Conservation (phyloP, 768 basidiomycete species). For the Gloeostereum incarnatum region DNA sequence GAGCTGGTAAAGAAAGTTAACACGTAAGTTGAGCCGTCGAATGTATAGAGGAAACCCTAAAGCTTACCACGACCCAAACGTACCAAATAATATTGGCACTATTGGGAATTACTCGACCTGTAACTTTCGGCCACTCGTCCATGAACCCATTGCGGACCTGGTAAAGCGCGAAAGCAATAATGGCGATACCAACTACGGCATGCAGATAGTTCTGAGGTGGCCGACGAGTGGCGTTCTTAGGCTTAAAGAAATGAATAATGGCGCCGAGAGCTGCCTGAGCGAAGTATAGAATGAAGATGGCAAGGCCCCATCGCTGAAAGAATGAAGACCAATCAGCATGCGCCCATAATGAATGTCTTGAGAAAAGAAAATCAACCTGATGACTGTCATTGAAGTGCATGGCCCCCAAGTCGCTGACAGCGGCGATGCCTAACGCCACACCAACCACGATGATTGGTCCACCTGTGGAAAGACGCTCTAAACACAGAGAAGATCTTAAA, state of each 20-base stretch:
- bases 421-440: slow-evolving; percentile 30
- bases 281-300: slow-evolving; percentile 39
- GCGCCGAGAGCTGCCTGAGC: slow-evolving; percentile 41
- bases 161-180: slow-evolving; percentile 39
- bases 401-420: slow-evolving; percentile 23
- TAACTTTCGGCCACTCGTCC: slow-evolving; percentile 37
- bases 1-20: slow-evolving; percentile 19
- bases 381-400: slow-evolving; percentile 34
- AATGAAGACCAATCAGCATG: background rate
- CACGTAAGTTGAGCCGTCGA: background rate
- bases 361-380: slow-evolving; percentile 26
- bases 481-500: too few species aligned
- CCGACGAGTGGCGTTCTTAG: slow-evolving; percentile 21
- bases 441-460: slow-evolving; percentile 34
- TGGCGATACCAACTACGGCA: slow-evolving; percentile 39
- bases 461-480: slow-evolving; percentile 17
- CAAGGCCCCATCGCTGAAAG: slow-evolving; percentile 36
- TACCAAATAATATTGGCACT: slow-evolving; percentile 32
- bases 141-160: slow-evolving; percentile 39
- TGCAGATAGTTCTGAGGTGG: slow-evolving; percentile 52
- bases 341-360: background rate
- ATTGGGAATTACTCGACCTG: slow-evolving; percentile 27
- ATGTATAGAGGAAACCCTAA: slow-evolving; percentile 1
- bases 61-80: slow-evolving; percentile 38
- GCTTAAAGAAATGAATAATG: slow-evolving; percentile 45